Evolutionary conservation across 1,139 yeast genomes (phyloP).

Genomic region (Yamadazyma kanchanaburiensis): DNA sequence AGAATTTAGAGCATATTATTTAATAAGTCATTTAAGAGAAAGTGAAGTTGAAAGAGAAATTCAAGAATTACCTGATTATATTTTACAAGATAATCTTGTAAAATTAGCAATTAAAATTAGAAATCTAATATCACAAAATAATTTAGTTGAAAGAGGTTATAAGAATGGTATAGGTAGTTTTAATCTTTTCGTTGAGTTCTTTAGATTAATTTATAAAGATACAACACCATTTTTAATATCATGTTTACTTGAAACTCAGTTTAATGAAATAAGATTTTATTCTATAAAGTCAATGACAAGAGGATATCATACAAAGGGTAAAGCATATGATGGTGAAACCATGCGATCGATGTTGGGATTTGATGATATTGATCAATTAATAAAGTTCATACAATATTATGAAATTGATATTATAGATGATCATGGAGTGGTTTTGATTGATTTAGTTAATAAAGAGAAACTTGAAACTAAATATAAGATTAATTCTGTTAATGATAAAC

Average conservation of each 20-base stretch:
- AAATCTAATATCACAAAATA: constrained; percentile 62
- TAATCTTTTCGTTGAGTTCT: constrained; percentile 64
- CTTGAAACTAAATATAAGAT: constrained; percentile 42
- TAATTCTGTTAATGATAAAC: constrained; percentile 42
- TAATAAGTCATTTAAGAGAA: constrained; percentile 77
- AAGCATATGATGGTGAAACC: constrained; percentile 52
- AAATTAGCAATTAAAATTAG: constrained; percentile 73
- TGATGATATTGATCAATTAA: constrained; percentile 52
- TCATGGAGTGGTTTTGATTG: constrained; percentile 37
- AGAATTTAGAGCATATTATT: constrained; percentile 86
- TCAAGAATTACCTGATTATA: constrained; percentile 60
- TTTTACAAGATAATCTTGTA: constrained; percentile 55
- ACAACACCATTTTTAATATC: constrained; percentile 67
- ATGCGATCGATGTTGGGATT: constrained; percentile 61
- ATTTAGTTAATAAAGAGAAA: constrained; percentile 51
- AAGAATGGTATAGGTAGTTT: constrained; percentile 58
- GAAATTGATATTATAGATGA: constrained; percentile 49
- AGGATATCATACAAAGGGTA: constrained; percentile 69
- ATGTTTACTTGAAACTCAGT: constrained; percentile 76
- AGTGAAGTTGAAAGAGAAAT: constrained; percentile 79
- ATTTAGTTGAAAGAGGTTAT: constrained; percentile 55
- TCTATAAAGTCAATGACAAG: constrained; percentile 69
- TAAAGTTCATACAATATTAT: constrained; percentile 60
- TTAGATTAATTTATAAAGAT: constrained; percentile 47
- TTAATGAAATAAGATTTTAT: constrained; percentile 74